Evolutionary conservation across 1,284 basidiomycete species (phyloP), one percentile per base, ranked within the genome.

Genomic region (Blastosporella zonata): DNA sequence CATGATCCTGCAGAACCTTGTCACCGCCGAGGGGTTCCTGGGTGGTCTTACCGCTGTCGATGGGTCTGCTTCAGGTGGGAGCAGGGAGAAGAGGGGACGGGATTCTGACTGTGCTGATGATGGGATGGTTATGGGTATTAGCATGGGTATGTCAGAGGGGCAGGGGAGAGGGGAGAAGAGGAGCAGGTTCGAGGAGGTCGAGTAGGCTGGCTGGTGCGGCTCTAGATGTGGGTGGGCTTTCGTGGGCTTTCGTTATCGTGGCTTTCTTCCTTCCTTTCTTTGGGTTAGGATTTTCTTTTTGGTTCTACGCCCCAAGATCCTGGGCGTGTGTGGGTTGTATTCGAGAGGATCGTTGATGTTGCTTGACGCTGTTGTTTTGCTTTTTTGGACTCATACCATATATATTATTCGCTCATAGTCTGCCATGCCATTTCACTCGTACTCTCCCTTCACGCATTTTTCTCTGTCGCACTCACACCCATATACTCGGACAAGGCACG

Each of bases 151-250:
- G 44, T 77, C 21, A 67, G 68, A 17, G 54, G 41, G 39, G 6
- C 78, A 79, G 51, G 76, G 71, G 28, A 69, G 80, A 40, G 75
- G 78, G 12, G 69, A 71, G 22, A 89, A 89, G 68, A 71, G 84
- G 36, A 79, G 82, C 55, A 72, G 86, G 54, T 88, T 89, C 57
- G 84, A 87, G 63, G 67, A 84, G 13, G 65, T 88, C 53, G 84
- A 86, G 62, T 87, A 47, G 43, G 49, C 25, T 48, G 15, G 34
- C 29, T 15, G 6, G n/a, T 6, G 15, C 6, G 15, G 5, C 33
- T 18, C 10, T 27, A 10, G 25, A 6, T 10, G 6, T 27, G 25
- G 10, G 25, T 5, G 25, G 25, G 25, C 25, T 27, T 5, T 27
- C 10, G 5, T 5, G 25, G 5, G 25, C 25, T 27, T 10, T 27